Percentiles rank a stretch among this genome's conserved stretches.
Conservation (phyloP, 73 alveolate genomes). For the Paraurostyla sp. region DNA sequence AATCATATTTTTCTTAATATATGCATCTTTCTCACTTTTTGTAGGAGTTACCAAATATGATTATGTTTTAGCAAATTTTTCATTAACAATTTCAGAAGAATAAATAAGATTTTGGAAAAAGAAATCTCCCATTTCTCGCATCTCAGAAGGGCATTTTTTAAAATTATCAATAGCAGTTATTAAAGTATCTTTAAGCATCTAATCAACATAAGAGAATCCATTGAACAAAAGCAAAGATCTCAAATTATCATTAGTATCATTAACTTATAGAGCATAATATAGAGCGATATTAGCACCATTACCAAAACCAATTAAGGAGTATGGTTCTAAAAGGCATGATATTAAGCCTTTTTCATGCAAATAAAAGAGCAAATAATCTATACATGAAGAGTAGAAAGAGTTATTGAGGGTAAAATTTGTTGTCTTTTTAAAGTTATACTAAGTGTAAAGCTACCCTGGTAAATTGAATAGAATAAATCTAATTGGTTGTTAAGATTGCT, state of each 20-base stretch:
- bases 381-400: constrained; percentile 42
- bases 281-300: constrained; percentile 63
- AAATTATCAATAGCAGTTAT: constrained; percentile 2
- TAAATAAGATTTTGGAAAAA: constrained; percentile 15
- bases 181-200: constrained; percentile 49
- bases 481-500: background rate
- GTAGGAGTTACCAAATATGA: background rate
- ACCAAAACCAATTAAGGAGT: constrained; percentile 54
- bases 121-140: constrained; percentile 1
- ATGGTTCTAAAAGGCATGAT: constrained; percentile 36
- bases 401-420: constrained; percentile 18
- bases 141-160: constrained; percentile 42
- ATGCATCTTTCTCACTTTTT: background rate
- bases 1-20: background rate
- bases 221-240: constrained; percentile 53
- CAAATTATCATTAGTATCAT: constrained; percentile 59
- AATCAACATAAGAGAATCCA: constrained; percentile 46
- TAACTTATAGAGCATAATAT: constrained; percentile 55
- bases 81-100: background rate
- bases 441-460: constrained; percentile 59
- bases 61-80: background rate
- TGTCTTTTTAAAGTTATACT: constrained; percentile 7
- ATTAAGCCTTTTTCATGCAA: constrained; percentile 33
- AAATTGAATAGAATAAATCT: constrained; percentile 45
- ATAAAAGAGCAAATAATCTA: constrained; percentile 45